Evolutionary conservation across 148 eudicot species (phyloP).

Genomic region (Camellia sinensis): DNA sequence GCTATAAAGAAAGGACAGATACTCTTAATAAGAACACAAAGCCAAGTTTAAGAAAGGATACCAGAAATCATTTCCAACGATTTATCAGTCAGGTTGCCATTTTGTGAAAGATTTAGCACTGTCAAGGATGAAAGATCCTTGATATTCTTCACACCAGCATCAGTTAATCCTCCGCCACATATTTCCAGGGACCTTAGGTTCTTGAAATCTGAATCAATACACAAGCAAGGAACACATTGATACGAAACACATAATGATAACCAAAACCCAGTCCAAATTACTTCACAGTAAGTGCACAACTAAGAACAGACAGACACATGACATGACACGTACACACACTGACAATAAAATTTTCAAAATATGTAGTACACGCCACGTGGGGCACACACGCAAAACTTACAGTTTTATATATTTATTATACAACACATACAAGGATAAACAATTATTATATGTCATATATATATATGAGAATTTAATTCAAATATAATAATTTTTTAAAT

Average conservation of each 20-base stretch:
- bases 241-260: background rate
- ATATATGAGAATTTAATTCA: no score
- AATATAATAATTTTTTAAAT: no score
- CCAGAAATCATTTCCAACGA: conserved; percentile 78
- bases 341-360: no score
- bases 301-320: no score
- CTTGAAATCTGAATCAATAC: conserved; percentile 55
- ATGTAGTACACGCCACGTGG: no score
- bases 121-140: conserved; percentile 74
- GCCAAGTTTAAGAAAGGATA: conserved; percentile 17
- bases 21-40: background rate
- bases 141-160: conserved; percentile 88
- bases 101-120: conserved; percentile 83
- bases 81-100: conserved; percentile 71
- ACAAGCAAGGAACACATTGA: background rate
- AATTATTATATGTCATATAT: no score
- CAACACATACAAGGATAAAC: no score
- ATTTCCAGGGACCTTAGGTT: conserved; percentile 83
- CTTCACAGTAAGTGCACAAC: background rate
- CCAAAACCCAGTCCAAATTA: background rate
- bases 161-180: conserved; percentile 90
- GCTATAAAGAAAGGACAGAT: background rate
- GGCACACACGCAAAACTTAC: no score
- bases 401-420: no score
- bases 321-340: no score